Base-by-base conservation (phyloP, 768 basidiomycete species). In the Termitomyces sp. region DNA sequence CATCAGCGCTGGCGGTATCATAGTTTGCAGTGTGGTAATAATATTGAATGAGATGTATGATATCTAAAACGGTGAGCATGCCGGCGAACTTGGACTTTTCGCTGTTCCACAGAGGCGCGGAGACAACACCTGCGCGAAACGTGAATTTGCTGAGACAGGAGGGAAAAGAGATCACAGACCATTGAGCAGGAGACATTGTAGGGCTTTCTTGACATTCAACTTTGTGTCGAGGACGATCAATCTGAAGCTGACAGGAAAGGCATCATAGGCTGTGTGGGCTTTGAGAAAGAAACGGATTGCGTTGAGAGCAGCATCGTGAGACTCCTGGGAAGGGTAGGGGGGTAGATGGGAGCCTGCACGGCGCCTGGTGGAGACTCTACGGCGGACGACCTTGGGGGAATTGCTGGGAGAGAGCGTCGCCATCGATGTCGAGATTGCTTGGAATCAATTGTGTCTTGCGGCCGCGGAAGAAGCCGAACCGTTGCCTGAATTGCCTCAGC, bases 21-120 rank as follows among this genome's bases (percentile, higher is more conserved):
- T 87, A 91, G 40, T 88, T 88, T 36, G 91, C 88, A 2, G 90
- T 92, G 51, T 89, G 87, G 75, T 98, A 97, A 75, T 98, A 99
- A 78, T 96, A 97, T 69, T 99, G 97, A 66, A 99, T 98, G 65
- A 99, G 87, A 73, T 99, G 97, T 60, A 99, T 98, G 73, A 99
- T 95, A 74, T 99, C 97, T 60, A 94, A 85, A n/a, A 98, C 94
- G 9, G 97, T 99, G 70, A 99, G 90, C 96, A 99, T 98, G 62
- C 97, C 97, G 9, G 94, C 93, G 69, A 99, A 99, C 45, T 81
- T 86, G 5, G 93, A 96, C 62, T 85, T 86, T 65, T 94, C 92
- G 73, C 94, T 96, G 78, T 98, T 96, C 94, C 96, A 99, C 28
- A 99, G 80, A 13, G 97, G 96, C 0, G 97, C 97, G 6, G 97